Evolutionary conservation across 495 filamentous ascomycete species (phyloP).

Genomic region (Xylaria palmicola): DNA sequence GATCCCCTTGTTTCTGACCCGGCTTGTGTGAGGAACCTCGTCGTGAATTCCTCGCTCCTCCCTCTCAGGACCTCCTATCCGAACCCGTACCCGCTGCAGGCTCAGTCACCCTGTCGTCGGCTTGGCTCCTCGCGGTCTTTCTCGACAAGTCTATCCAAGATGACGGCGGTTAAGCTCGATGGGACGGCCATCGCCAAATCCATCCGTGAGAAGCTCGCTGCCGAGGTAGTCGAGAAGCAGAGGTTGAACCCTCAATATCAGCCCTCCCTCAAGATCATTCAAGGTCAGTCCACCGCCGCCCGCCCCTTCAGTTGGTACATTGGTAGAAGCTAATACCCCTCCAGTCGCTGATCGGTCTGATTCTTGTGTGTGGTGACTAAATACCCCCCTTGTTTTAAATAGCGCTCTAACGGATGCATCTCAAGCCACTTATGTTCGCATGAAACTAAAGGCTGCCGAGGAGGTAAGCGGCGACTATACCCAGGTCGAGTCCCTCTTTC

Average conservation of each 20-base stretch:
- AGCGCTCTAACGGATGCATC: conserved; percentile 29
- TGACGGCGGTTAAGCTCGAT: conserved; percentile 90
- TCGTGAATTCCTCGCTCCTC: not conserved
- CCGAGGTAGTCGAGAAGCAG: conserved; percentile 78
- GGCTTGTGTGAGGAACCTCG: not conserved
- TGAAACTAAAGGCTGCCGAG: conserved; percentile 96
- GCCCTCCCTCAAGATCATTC: conserved; percentile 87
- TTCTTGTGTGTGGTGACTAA: conserved; percentile 69
- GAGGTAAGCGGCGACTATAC: conserved; percentile 59
- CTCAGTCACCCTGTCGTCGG: conserved; percentile 14
- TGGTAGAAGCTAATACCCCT: conserved; percentile 21
- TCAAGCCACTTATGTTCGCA: conserved; percentile 94
- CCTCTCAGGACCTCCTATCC: conserved; percentile 2
- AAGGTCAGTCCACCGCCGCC: conserved; percentile 57
- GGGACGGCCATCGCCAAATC: conserved; percentile 89
- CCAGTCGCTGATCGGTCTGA: conserved; percentile 85
- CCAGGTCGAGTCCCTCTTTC: conserved; percentile 2
- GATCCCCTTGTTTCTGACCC: not conserved
- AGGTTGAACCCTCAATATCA: conserved; percentile 79
- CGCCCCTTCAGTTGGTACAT: conserved; percentile 17
- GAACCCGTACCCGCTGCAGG: conserved; percentile 6
- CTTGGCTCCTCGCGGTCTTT: conserved; percentile 24
- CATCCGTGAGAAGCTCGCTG: conserved; percentile 76
- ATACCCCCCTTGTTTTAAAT: conserved; percentile 6
- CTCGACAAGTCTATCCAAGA: conserved; percentile 54